A percentile compares a stretch with the other conserved stretches of the same genome.
Conservation (phyloP, 2,329 filamentous ascomycete species). For the Phaeosphaeriaceae sp. region DNA sequence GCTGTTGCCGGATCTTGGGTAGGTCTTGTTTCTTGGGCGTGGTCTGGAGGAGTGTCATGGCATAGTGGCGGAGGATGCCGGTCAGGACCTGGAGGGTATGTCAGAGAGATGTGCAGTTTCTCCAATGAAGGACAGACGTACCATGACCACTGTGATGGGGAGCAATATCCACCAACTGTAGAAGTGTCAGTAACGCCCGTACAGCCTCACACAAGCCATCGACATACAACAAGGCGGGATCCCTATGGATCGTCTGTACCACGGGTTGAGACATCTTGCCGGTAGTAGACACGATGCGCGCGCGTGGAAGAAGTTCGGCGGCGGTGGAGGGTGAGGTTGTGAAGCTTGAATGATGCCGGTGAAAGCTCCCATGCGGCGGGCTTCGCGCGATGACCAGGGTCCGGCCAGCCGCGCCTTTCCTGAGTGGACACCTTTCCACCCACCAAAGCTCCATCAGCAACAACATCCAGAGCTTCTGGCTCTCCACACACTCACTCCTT, state of each 20-base stretch:
- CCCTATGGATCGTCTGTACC: constrained; percentile 95
- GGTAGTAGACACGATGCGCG: constrained; percentile 23
- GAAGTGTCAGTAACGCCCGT: constrained; percentile 27
- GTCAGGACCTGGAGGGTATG: constrained; percentile 73
- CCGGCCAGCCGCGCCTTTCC: constrained; percentile 23
- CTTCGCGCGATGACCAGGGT: constrained; percentile 34
- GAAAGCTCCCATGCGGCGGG: constrained; percentile 34
- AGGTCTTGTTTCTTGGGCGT: constrained; percentile 83
- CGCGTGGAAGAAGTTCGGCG: constrained; percentile 12
- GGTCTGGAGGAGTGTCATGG: constrained; percentile 85
- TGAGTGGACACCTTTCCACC: constrained; percentile 48
- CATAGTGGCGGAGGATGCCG: constrained; percentile 94
- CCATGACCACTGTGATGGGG: constrained; percentile 97
- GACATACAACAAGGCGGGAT: constrained; percentile 95
- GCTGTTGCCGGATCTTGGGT: constrained; percentile 80
- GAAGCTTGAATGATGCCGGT: constrained; percentile 26
- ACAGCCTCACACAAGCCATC: constrained; percentile 1
- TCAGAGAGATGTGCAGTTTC: constrained; percentile 15
- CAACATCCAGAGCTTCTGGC: constrained; percentile 13
- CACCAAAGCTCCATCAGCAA: constrained; percentile 22
- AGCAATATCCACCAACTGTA: constrained; percentile 97
- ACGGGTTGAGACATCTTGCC: constrained; percentile 79
- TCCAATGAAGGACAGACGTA: constrained; percentile 44
- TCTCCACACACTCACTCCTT: constrained; percentile 4
- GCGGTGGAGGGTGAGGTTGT: constrained; percentile 21